Evolutionary conservation across 441 rosid species (phyloP).

Genomic region (Bruguiera hainesii): DNA sequence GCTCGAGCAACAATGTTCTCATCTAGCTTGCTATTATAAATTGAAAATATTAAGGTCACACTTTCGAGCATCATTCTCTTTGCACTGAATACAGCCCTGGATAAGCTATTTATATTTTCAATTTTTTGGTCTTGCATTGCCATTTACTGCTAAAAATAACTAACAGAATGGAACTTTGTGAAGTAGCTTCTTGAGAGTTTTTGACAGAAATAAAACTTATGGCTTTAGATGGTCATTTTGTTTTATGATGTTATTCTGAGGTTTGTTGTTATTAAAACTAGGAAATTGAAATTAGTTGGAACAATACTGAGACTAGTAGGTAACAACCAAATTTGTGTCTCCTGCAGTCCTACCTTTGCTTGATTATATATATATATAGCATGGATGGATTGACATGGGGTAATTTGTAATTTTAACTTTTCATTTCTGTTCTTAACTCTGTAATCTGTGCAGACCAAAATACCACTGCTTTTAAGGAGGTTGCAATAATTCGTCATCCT

Average conservation of each 20-base stretch:
- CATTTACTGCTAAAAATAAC: not conserved
- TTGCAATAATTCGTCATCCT: conserved; percentile 95
- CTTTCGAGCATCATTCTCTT: not conserved
- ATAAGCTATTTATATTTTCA: not conserved
- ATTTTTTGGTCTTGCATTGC: not conserved
- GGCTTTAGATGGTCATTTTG: too few relatives aligned
- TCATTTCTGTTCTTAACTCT: not conserved
- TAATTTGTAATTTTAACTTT: conserved; percentile 9
- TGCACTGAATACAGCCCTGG: not conserved
- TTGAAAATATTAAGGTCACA: not conserved
- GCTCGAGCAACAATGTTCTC: not conserved
- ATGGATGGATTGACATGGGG: not conserved
- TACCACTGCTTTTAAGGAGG: conserved; percentile 90
- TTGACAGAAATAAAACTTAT: not conserved
- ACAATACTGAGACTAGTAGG: too few relatives aligned
- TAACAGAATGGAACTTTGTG: not conserved
- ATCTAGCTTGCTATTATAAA: not conserved
- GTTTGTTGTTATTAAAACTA: not conserved
- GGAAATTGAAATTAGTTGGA: not conserved
- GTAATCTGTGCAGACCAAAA: conserved; percentile 66
- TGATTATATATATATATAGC: conserved; percentile 1
- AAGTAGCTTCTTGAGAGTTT: not conserved
- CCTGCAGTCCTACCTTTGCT: not conserved
- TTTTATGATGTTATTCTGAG: too few relatives aligned
- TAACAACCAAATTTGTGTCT: not conserved